Conservation (phyloP, 192 early-diverging fungal species). For the Diversispora epigaea region DNA sequence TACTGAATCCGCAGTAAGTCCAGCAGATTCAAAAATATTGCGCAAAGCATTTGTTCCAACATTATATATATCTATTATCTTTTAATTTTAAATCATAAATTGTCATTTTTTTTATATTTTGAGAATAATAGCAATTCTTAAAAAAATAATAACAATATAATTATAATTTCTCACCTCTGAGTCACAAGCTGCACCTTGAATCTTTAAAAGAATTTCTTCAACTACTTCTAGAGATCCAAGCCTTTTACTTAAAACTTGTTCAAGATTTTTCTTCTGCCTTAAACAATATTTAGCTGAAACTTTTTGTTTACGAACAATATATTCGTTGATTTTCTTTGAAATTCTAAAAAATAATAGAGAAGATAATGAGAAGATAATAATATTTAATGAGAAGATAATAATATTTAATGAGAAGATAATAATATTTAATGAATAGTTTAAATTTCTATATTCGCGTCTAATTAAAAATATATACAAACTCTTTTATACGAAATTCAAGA, state of each 20-base stretch:
- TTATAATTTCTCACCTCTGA: conserved; percentile 46
- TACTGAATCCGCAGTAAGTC: conserved; percentile 51
- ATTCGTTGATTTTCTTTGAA: conserved; percentile 41
- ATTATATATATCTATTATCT: conserved; percentile 61
- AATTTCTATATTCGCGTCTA: neutral
- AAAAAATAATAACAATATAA: neutral
- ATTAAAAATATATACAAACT: conserved; percentile 42
- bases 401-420: no score
- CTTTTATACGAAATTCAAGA: conserved; percentile 54
- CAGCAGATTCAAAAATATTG: conserved; percentile 42
- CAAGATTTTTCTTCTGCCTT: conserved; percentile 53
- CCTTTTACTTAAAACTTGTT: conserved; percentile 56
- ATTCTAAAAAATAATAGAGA: conserved; percentile 38
- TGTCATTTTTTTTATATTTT: conserved; percentile 8
- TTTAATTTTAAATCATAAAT: neutral
- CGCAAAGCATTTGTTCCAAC: conserved; percentile 58
- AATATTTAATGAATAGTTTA: conserved; percentile 1
- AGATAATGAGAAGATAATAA: no score
- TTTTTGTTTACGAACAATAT: conserved; percentile 48
- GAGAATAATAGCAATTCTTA: conserved; percentile 4
- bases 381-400: no score
- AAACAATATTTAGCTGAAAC: conserved; percentile 56
- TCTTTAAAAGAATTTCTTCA: conserved; percentile 59
- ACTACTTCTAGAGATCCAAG: conserved; percentile 58
- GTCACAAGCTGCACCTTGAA: conserved; percentile 63